These are phyloP conservation scores for Xylariaceae sp. DNA, from an alignment of 2,329 filamentous ascomycete genomes.

Conservation along the genomic window DNA sequence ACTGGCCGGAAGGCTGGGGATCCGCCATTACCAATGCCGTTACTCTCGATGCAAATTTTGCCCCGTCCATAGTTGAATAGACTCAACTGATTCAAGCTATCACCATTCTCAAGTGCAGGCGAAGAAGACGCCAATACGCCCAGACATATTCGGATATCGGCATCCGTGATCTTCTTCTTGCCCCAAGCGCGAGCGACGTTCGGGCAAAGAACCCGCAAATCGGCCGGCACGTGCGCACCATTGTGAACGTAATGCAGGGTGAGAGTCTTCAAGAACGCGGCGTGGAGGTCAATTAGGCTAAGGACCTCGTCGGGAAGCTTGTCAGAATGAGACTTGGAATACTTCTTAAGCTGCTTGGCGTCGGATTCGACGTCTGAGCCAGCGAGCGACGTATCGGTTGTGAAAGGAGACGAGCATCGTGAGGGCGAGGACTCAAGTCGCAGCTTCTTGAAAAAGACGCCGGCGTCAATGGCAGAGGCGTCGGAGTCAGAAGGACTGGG, in stretches of 20 bases:
- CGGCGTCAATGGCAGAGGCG: constrained; percentile 28
- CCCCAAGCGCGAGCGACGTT: constrained; percentile 66
- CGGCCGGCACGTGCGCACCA: constrained; percentile 55
- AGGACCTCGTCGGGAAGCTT: constrained; percentile 47
- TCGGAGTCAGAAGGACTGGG: constrained; percentile 31
- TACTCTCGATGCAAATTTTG: constrained; percentile 54
- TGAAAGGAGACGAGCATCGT: constrained; percentile 29
- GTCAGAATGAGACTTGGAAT: constrained; percentile 11
- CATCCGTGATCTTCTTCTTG: constrained; percentile 59
- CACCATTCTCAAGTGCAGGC: constrained; percentile 40
- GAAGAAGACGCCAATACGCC: too few species aligned
- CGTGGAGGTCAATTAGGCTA: constrained; percentile 59
- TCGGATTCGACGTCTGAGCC: constrained; percentile 32
- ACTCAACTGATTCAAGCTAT: constrained; percentile 19
- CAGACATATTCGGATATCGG: constrained; percentile 62
- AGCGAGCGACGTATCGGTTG: constrained; percentile 36
- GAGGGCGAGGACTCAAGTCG: constrained; percentile 35
- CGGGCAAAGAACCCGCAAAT: constrained; percentile 56
- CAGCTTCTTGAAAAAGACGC: constrained; percentile 37
- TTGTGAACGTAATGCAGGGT: constrained; percentile 66
- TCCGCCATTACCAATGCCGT: constrained; percentile 31
- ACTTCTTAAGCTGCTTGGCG: constrained; percentile 21
- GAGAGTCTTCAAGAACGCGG: constrained; percentile 62
- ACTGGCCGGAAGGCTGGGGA: too few species aligned
- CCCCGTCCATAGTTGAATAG: constrained; percentile 39